Conservation (phyloP, 2,329 filamentous ascomycete species). For the Aspergillus sojae region DNA sequence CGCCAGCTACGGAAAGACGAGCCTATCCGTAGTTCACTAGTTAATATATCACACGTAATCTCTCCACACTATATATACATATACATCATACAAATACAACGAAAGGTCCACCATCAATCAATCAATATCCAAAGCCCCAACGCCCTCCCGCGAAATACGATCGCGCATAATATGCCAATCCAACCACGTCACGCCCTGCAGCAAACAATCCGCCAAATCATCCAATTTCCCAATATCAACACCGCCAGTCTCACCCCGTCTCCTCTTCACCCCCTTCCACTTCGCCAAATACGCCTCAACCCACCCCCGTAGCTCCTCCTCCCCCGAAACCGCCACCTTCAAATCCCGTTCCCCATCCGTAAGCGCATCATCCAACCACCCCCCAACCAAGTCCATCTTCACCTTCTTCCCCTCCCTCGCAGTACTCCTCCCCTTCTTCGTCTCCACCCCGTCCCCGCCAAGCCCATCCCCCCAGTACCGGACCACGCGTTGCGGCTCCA, state of each 20-base stretch:
- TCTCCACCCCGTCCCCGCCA: conserved; percentile 2
- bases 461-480: conserved; percentile 48
- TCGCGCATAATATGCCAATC: conserved; percentile 63
- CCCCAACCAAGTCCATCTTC: conserved; percentile 65
- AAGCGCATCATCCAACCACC: conserved; percentile 43
- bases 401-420: conserved; percentile 46
- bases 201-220: conserved; percentile 76
- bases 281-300: conserved; percentile 34
- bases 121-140: conserved; percentile 17
- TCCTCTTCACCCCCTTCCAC: conserved; percentile 24
- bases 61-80: neutral
- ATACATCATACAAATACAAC: neutral
- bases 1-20: no score
- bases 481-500: conserved; percentile 22
- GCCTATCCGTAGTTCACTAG: no score
- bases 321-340: neutral
- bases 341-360: neutral
- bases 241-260: neutral
- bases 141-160: conserved; percentile 27
- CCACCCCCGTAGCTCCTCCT: conserved; percentile 23
- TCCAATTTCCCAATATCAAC: conserved; percentile 65
- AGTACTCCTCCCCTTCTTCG: conserved; percentile 17
- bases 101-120: neutral
- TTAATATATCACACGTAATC: neutral
- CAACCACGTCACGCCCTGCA: conserved; percentile 77